Evolutionary conservation across 257 asterid species (phyloP).

Genomic region (Phtheirospermum japonicum): DNA sequence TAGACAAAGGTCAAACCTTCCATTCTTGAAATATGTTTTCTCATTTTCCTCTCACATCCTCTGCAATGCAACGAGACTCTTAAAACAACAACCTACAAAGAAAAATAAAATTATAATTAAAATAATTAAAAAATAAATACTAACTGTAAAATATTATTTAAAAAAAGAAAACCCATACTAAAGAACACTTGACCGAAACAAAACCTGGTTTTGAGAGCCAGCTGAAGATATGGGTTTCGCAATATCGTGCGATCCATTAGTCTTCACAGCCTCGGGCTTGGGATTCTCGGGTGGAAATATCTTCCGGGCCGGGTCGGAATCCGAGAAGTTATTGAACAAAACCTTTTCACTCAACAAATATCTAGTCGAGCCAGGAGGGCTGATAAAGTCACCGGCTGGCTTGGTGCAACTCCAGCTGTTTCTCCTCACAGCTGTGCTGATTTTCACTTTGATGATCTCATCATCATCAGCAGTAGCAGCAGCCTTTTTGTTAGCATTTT

Average conservation of each 20-base stretch:
- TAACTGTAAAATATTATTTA: too few relatives aligned
- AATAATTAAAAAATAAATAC: too few relatives aligned
- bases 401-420: background rate
- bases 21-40: constrained; percentile 81
- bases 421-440: background rate
- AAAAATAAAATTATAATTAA: too few relatives aligned
- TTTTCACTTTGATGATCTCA: background rate
- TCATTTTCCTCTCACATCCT: constrained; percentile 88
- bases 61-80: constrained; percentile 86
- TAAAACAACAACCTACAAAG: constrained; percentile 69
- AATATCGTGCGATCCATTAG: constrained; percentile 24
- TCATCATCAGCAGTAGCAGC: constrained; percentile 3
- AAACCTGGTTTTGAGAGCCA: constrained; percentile 47
- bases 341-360: constrained; percentile 55
- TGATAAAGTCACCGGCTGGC: constrained; percentile 37
- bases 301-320: constrained; percentile 35
- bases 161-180: too few relatives aligned
- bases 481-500: constrained; percentile 12
- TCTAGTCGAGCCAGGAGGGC: constrained; percentile 75
- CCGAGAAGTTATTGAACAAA: constrained; percentile 35
- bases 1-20: constrained; percentile 49
- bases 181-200: too few relatives aligned
- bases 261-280: constrained; percentile 10
- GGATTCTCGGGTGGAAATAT: constrained; percentile 21
- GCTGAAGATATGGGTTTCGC: constrained; percentile 27